A percentile compares a stretch with the other conserved stretches of the same genome.
phyloP scores from a whole-genome alignment of 768 basidiomycete genomes.

The Vishniacozyma victoriae region DNA sequence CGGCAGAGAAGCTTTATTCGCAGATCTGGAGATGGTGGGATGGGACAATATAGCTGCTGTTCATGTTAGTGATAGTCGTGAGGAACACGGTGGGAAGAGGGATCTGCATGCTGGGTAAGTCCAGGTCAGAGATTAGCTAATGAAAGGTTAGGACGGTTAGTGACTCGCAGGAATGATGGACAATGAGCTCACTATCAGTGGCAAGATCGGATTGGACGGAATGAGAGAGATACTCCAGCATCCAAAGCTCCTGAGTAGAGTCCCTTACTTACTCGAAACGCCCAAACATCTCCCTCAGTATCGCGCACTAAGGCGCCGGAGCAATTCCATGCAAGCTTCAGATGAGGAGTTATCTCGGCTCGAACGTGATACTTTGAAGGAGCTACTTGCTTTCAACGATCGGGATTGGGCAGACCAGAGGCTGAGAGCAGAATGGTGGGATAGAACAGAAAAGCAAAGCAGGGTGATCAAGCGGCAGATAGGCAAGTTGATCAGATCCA shows the following conservation, averaged over 20 bases:
- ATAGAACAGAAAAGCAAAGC: too few species aligned
- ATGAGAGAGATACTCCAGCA: slow-evolving; percentile 10
- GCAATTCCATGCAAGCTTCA: too few species aligned
- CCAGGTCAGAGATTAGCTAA: slow-evolving; percentile 2
- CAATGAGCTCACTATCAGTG: slow-evolving; percentile 1
- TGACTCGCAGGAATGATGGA: not conserved
- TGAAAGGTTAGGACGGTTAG: slow-evolving; percentile 1
- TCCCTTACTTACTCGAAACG: slow-evolving; percentile 13
- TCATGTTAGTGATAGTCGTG: slow-evolving; percentile 9
- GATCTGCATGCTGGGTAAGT: slow-evolving; percentile 17
- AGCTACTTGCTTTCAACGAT: too few species aligned
- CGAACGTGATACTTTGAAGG: too few species aligned
- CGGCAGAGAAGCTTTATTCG: not conserved
- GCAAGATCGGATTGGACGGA: slow-evolving; percentile 2
- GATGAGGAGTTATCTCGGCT: too few species aligned
- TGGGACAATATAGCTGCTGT: slow-evolving; percentile 5
- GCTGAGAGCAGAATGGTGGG: too few species aligned
- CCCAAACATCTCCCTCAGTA: slow-evolving; percentile 4
- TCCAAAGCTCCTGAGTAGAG: not conserved
- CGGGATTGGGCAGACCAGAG: too few species aligned
- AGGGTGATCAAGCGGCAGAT: too few species aligned
- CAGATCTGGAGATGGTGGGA: slow-evolving; percentile 1
- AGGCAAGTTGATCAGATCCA: too few species aligned
- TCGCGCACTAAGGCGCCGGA: too few species aligned
- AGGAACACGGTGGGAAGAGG: slow-evolving; percentile 6